Evolutionary conservation across 306 rosid genomes (phyloP), one percentile per base, ranked within the genome.

Genomic region (Vigna radiata): DNA sequence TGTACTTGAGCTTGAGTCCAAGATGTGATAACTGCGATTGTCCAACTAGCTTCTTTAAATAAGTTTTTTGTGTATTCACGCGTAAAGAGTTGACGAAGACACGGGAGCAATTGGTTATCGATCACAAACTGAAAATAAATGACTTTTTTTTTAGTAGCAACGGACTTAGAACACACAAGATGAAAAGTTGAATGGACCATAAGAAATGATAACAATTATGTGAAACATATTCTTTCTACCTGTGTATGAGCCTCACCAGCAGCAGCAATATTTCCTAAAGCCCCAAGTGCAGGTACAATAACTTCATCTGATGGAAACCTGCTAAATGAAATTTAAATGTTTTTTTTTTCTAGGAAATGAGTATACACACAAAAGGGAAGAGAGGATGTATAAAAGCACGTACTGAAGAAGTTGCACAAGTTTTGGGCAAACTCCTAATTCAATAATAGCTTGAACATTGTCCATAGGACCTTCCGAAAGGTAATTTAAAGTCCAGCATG

Each of bases 401-500:
- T 27, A 59, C 65, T 1, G 10, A 8, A 27, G 65, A 59, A 59
- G 41, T n/a, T 59, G 11, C 65, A 59, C 18, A 59, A 59, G 65
- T 59, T 14, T 13, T 13, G 71, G 84, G 72, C 94, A 89, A 62
- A 89, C 87, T 12, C 86, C 88, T 17, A 87, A 75, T 8, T 91
- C 94, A 79, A 91, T 75, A n/a, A 91, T 88, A 72, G 87, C 86
- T 74, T 91, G 88, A 72, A 83, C 84, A 72, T 83, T 87, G 36
- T 85, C 90, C 81, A 83, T 84, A 5, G 88, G 81, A 70, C 86
- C 90, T 43, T 89, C 89, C 21, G 92, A 91, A 81, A 91, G 87
- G 81, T 89, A 85, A 29, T 87, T 85, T 58, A 91, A 87, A 73
- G 92, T 88, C 94, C 94, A 86, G 77, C 89, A 89, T 43, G 89